A percentile compares a stretch with the other conserved stretches of the same genome.
phyloP scores from a whole-genome alignment of 352 stramenopile genomes.

The Sclerospora graminicola region DNA sequence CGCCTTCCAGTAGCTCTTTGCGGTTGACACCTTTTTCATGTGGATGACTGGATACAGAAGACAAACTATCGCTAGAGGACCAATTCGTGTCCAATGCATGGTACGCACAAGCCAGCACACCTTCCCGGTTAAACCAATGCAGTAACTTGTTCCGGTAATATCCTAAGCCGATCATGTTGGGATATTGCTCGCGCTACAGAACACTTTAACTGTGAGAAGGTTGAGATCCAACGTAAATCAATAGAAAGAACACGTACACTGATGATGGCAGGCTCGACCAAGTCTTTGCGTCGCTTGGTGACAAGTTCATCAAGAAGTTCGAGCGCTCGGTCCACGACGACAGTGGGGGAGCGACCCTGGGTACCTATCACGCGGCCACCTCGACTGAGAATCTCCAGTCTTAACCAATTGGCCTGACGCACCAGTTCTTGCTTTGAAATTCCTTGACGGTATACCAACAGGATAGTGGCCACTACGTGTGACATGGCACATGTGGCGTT shows the following conservation, averaged over 20 bases:
- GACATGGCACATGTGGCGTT: constrained; percentile 63
- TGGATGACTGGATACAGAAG: constrained; percentile 4
- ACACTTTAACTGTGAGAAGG: constrained; percentile 8
- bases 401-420: constrained; percentile 63
- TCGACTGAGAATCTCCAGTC: constrained; percentile 53
- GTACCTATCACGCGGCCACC: constrained; percentile 62
- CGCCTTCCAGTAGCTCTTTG: constrained; percentile 44
- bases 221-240: not conserved
- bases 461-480: constrained; percentile 58
- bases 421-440: constrained; percentile 66
- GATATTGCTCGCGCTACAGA: constrained; percentile 60
- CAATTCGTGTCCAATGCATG: constrained; percentile 44
- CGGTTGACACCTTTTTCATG: constrained; percentile 25
- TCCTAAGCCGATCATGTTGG: constrained; percentile 79
- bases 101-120: constrained; percentile 66
- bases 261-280: constrained; percentile 68
- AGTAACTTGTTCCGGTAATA: constrained; percentile 86
- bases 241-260: constrained; percentile 26
- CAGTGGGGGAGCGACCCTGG: constrained; percentile 51
- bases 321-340: constrained; percentile 56
- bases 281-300: constrained; percentile 56
- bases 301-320: constrained; percentile 63
- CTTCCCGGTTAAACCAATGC: constrained; percentile 79
- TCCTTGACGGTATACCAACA: constrained; percentile 72
- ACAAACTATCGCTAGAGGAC: constrained; percentile 7